phyloP scores from a whole-genome alignment of 257 asterid genomes.

The Penstemon newberryi region DNA sequence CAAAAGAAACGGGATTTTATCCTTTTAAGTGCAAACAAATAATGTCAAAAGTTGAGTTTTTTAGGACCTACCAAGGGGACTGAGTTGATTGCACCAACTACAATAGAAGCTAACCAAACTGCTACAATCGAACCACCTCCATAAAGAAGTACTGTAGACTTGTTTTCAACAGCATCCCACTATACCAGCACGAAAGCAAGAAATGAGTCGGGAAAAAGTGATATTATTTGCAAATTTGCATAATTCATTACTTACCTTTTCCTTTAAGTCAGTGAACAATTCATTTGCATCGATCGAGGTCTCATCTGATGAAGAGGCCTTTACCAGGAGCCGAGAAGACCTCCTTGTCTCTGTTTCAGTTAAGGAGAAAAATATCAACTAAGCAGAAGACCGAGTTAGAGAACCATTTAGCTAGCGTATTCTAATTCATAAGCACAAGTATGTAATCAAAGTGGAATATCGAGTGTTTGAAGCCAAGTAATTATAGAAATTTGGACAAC shows the following conservation, averaged over 20 bases:
- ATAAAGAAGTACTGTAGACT: conserved; percentile 68
- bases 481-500: too few species aligned
- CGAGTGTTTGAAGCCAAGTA: too few species aligned
- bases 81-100: conserved; percentile 82
- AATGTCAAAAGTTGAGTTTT: neutral
- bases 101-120: conserved; percentile 74
- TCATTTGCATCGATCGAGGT: conserved; percentile 61
- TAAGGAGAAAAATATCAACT: too few species aligned
- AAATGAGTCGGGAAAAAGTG: neutral
- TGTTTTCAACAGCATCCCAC: conserved; percentile 99
- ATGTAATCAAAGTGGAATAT: too few species aligned
- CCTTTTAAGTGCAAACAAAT: neutral
- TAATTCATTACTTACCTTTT: conserved; percentile 52
- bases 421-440: too few species aligned
- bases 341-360: conserved; percentile 42
- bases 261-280: conserved; percentile 68
- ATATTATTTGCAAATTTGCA: neutral
- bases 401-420: too few species aligned
- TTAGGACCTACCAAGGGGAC: conserved; percentile 79
- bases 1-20: neutral
- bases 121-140: conserved; percentile 89
- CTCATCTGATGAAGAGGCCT: conserved; percentile 85
- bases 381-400: too few species aligned
- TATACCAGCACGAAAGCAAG: conserved; percentile 21
- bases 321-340: conserved; percentile 49